Evolutionary conservation across 768 basidiomycete genomes (phyloP), one percentile per base, ranked within the genome.

Genomic region (Kockovaella imperatae): DNA sequence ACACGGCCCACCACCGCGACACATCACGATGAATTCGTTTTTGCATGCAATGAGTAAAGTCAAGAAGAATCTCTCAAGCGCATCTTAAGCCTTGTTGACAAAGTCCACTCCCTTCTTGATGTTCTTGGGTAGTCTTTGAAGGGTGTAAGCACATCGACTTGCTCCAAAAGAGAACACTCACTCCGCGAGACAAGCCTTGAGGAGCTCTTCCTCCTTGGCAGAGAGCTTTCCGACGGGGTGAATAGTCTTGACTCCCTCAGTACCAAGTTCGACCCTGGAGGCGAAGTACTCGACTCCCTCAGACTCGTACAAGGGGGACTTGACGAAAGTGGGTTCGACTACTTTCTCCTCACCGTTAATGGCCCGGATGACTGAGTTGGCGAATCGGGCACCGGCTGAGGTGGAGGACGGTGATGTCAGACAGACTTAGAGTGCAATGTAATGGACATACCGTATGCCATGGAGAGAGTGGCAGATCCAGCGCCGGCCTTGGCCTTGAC

Each of bases 401-500:
- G 7, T 14, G 28, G 21, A 24, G 17, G 23, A 1, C 20, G 18
- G 29, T 20, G 17, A 40, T 5, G 23, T 8, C 13, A 18, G 18
- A 31, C 15, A 44, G 15, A 44, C 56, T 15, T n/a, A 60, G 52
- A 54, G 28, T 21, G 53, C 84, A 88, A 89, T 49, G 93, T 80
- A n/a, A 90, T 95, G 7, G 91, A 91, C 26, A 87, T 90, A 36
- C 95, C 95, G 44, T 83, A 81, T 57, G 83, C 83, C 62, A 87
- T 85, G 45, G 81, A 83, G 49, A 85, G 78, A 23, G 83, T 85
- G 29, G 83, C 83, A 34, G 78, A 79, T 45, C 83, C 83, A 32
- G 83, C 80, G 57, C 83, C 83, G 57, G 91, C 84, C 77, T 99
- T 99, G 35, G 95, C 95, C 75, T 95, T 86, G 70, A 97, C 93